Conservation (phyloP, 2,329 filamentous ascomycete species). For the Penicillium glabrum region DNA sequence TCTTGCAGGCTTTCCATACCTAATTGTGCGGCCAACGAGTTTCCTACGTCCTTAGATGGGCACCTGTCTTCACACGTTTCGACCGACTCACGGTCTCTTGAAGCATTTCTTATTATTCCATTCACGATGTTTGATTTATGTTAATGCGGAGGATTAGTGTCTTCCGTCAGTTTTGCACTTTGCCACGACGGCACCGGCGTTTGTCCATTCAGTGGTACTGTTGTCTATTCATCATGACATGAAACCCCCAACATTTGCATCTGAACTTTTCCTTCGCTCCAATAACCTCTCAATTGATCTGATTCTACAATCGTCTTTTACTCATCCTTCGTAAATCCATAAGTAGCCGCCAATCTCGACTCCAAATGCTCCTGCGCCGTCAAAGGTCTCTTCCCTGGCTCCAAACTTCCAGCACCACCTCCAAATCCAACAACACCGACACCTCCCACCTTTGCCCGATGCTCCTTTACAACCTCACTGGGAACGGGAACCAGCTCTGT, state of each 20-base stretch:
- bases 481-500: conserved; percentile 57
- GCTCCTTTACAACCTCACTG: conserved; percentile 48
- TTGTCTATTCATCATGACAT: conserved; percentile 13
- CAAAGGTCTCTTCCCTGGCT: conserved; percentile 40
- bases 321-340: conserved; percentile 43
- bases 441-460: conserved; percentile 31
- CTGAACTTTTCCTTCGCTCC: conserved; percentile 26
- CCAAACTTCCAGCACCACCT: conserved; percentile 35
- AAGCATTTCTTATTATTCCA: conserved; percentile 23
- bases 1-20: conserved; percentile 14
- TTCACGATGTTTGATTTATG: conserved; percentile 20
- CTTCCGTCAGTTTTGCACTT: conserved; percentile 22
- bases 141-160: conserved; percentile 14
- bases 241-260: conserved; percentile 14
- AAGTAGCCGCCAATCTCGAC: conserved; percentile 58
- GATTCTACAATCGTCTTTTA: neutral
- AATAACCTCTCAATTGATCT: conserved; percentile 41
- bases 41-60: conserved; percentile 35
- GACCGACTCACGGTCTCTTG: conserved; percentile 14
- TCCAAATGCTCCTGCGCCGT: conserved; percentile 62
- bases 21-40: conserved; percentile 32
- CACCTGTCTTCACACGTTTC: conserved; percentile 17
- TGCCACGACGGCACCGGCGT: conserved; percentile 24
- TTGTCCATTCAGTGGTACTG: conserved; percentile 15
- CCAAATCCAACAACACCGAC: conserved; percentile 43